Percentiles rank a stretch among this genome's conserved stretches.
phyloP scores from a whole-genome alignment of 192 early-diverging fungal species.

The Coemansia sp. region DNA sequence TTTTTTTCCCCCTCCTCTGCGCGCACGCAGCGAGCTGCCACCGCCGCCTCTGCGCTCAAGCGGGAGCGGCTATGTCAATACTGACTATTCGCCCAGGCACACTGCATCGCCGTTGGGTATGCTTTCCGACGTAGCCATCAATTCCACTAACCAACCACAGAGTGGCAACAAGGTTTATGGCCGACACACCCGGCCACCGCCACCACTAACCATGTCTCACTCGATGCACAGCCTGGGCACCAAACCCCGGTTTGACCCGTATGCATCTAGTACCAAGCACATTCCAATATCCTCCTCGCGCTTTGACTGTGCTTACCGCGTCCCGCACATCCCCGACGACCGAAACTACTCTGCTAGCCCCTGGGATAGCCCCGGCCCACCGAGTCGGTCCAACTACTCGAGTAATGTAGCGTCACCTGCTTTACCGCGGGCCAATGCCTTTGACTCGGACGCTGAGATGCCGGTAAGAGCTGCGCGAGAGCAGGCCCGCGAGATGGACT shows the following conservation, averaged over 20 bases:
- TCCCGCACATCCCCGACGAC: background rate
- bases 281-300: conserved; percentile 14
- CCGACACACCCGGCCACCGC: background rate
- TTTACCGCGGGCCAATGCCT: background rate
- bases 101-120: conserved; percentile 1
- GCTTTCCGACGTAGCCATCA: conserved; percentile 8
- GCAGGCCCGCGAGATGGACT: conserved; percentile 1
- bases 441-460: background rate
- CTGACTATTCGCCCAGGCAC: background rate
- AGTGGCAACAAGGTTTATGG: background rate
- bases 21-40: background rate
- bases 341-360: background rate
- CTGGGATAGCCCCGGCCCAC: background rate
- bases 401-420: background rate
- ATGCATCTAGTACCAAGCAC: background rate
- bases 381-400: background rate
- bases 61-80: background rate
- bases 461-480: background rate
- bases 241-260: background rate
- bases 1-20: background rate
- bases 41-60: background rate
- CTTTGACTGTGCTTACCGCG: conserved; percentile 11
- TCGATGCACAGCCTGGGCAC: background rate
- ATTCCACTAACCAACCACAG: background rate
- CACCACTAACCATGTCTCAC: background rate